These are phyloP conservation scores for Fusarium palustre DNA, from an alignment of 2,329 filamentous ascomycete genomes.

Conservation along the genomic window DNA sequence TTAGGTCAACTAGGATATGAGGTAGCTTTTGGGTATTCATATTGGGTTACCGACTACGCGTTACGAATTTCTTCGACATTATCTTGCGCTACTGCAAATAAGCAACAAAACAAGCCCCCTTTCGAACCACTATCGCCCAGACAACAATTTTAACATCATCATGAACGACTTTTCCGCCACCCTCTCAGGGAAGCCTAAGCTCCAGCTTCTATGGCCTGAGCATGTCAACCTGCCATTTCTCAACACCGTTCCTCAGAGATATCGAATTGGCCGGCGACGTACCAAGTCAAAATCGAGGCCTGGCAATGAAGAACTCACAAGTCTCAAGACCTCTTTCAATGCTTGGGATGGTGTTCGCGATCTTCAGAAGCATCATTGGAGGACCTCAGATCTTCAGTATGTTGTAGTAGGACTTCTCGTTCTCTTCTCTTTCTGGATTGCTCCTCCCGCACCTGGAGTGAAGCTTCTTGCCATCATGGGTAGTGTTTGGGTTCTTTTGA, in stretches of 20 bases:
- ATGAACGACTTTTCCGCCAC: constrained; percentile 57
- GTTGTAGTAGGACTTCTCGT: constrained; percentile 77
- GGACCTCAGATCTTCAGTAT: constrained; percentile 86
- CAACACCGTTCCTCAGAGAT: constrained; percentile 57
- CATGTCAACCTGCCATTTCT: constrained; percentile 57
- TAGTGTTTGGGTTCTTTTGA: constrained; percentile 76
- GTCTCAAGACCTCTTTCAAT: constrained; percentile 84
- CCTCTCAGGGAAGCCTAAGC: constrained; percentile 56
- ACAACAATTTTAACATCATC: constrained; percentile 31
- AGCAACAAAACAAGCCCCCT: constrained; percentile 17
- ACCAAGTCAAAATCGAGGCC: constrained; percentile 56
- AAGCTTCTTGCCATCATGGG: constrained; percentile 79
- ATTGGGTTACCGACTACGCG: constrained; percentile 43
- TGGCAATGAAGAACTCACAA: constrained; percentile 72
- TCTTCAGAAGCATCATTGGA: constrained; percentile 83
- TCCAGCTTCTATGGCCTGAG: constrained; percentile 56
- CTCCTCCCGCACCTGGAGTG: constrained; percentile 80
- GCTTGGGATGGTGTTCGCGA: constrained; percentile 80
- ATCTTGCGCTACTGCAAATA: constrained; percentile 18
- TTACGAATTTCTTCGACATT: constrained; percentile 32
- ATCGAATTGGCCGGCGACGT: constrained; percentile 54
- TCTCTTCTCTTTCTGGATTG: constrained; percentile 86
- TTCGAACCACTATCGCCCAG: constrained; percentile 13
- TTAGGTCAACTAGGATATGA: constrained; percentile 50
- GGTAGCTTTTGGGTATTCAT: constrained; percentile 53